Evolutionary conservation across 345 rosid species (phyloP).

Genomic region (Jatropha curcas): DNA sequence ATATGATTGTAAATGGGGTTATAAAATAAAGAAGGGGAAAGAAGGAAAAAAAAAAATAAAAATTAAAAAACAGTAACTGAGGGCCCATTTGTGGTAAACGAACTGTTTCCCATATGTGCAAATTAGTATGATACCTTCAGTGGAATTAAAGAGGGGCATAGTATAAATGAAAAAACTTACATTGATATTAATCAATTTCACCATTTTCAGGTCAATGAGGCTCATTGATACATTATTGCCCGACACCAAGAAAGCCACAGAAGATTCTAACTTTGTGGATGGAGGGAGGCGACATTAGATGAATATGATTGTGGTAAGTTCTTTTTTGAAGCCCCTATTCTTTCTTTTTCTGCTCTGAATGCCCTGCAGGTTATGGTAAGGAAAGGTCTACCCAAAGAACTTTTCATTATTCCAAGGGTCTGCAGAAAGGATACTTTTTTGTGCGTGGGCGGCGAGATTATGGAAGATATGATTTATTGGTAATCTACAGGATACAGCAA

Average conservation of each 20-base stretch:
- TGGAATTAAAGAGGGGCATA: constrained; percentile 36
- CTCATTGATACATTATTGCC: constrained; percentile 53
- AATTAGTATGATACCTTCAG: constrained; percentile 26
- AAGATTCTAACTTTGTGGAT: constrained; percentile 87
- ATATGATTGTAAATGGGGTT: background rate
- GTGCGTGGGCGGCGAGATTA: constrained; percentile 87
- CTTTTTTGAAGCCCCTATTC: constrained; percentile 61
- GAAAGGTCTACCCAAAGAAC: constrained; percentile 62
- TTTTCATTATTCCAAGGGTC: constrained; percentile 54
- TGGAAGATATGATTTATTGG: constrained; percentile 85
- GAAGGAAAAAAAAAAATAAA: constrained; percentile 4
- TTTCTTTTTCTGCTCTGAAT: constrained; percentile 48
- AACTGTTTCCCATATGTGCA: constrained; percentile 19
- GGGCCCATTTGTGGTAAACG: constrained; percentile 12
- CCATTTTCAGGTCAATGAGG: constrained; percentile 72
- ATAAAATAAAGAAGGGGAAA: background rate
- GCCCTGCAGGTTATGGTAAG: constrained; percentile 73
- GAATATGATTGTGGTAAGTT: constrained; percentile 87
- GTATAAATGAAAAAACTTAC: constrained; percentile 37
- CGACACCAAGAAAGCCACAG: constrained; percentile 70
- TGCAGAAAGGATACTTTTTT: constrained; percentile 62
- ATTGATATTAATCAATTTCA: constrained; percentile 47
- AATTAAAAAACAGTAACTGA: constrained; percentile 7
- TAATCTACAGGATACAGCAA: constrained; percentile 43
- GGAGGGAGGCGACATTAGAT: constrained; percentile 89